These are phyloP conservation scores for Bidens hawaiensis DNA, from an alignment of 140 eudicot species.

Conservation along the genomic window DNA sequence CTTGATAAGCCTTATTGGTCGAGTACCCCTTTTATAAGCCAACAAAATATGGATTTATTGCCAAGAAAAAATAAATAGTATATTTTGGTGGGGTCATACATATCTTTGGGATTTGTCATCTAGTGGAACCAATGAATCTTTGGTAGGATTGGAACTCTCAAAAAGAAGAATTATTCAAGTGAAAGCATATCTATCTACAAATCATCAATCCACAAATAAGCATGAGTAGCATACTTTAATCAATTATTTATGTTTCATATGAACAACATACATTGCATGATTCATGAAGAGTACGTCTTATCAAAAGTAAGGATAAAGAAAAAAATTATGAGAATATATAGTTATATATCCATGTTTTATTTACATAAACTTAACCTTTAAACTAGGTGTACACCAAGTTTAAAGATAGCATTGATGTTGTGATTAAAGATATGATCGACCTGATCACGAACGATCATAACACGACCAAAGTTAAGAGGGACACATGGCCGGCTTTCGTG, in stretches of 20 bases:
- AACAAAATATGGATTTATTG: conserved; percentile 16
- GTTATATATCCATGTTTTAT: too few relatives aligned
- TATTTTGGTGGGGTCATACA: conserved; percentile 30
- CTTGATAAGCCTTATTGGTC: conserved; percentile 32
- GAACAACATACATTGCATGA: conserved; percentile 1
- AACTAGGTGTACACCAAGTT: neutral
- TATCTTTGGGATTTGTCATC: conserved; percentile 36
- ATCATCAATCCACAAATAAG: conserved; percentile 36
- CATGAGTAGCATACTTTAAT: conserved; percentile 13
- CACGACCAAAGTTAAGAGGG: neutral
- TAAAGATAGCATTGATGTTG: neutral
- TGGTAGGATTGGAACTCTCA: neutral
- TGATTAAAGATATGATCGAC: conserved; percentile 10
- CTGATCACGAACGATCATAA: neutral
- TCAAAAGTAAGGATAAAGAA: conserved; percentile 8
- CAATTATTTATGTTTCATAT: conserved; percentile 11
- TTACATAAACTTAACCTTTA: too few relatives aligned
- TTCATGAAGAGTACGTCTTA: neutral
- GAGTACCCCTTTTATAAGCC: conserved; percentile 32
- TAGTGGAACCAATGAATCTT: conserved; percentile 26
- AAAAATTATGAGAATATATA: too few relatives aligned
- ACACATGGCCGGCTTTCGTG: neutral
- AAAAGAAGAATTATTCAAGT: conserved; percentile 19
- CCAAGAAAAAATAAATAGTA: conserved; percentile 9
- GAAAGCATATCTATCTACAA: conserved; percentile 36